phyloP scores from a whole-genome alignment of 768 basidiomycete genomes.

The Cystoderma amianthinum region DNA sequence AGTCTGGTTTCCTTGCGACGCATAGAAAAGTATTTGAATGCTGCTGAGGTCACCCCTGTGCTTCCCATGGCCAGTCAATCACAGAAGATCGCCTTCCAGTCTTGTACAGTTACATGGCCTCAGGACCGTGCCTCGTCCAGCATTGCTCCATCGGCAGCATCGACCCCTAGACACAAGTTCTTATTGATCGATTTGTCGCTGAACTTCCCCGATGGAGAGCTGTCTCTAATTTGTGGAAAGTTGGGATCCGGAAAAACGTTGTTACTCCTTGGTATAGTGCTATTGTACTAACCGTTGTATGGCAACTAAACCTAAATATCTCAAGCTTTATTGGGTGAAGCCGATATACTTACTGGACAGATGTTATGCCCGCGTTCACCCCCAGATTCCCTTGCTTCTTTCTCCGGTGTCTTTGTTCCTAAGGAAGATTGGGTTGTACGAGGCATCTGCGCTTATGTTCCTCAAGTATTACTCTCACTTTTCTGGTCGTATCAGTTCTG shows the following conservation, averaged over 20 bases:
- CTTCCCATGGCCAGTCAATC: slow-evolving; percentile 49
- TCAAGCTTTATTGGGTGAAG: slow-evolving; percentile 78
- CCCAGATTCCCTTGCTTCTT: slow-evolving; percentile 67
- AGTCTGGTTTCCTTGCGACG: slow-evolving; percentile 80
- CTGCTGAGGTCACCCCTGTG: slow-evolving; percentile 63
- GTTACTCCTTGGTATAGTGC: slow-evolving; percentile 50
- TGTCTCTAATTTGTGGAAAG: slow-evolving; percentile 85
- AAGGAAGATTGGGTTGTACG: slow-evolving; percentile 65
- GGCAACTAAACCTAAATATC: not conserved
- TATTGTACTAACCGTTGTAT: slow-evolving; percentile 6
- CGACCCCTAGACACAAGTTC: slow-evolving; percentile 78
- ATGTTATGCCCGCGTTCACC: slow-evolving; percentile 79
- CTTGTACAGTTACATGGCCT: slow-evolving; percentile 89
- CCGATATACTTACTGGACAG: slow-evolving; percentile 78
- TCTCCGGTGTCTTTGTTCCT: slow-evolving; percentile 30
- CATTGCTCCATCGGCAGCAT: slow-evolving; percentile 42
- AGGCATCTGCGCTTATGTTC: slow-evolving; percentile 83
- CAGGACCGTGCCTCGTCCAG: slow-evolving; percentile 51
- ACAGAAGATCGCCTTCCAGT: slow-evolving; percentile 66
- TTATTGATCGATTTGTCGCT: slow-evolving; percentile 72
- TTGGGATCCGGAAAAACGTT: slow-evolving; percentile 88
- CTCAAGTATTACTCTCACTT: slow-evolving; percentile 38
- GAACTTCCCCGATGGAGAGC: slow-evolving; percentile 70
- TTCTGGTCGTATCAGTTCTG: not conserved
- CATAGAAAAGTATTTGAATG: slow-evolving; percentile 83